phyloP scores from a whole-genome alignment of 495 filamentous ascomycete genomes.

The Chaetomium fimeti region DNA sequence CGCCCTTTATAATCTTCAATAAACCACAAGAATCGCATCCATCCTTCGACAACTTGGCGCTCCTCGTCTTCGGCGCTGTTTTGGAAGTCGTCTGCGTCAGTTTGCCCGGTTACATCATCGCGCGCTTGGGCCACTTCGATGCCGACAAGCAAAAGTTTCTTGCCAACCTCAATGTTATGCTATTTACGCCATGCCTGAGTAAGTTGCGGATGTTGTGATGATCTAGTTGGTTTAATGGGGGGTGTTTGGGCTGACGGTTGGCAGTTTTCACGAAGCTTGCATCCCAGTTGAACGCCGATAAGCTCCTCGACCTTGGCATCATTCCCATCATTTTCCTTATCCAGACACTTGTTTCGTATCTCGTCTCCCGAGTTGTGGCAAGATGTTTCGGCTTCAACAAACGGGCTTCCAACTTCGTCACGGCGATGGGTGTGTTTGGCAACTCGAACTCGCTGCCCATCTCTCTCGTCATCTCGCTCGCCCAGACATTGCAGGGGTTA shows the following conservation, averaged over 20 bases:
- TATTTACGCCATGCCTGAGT: conserved; percentile 98
- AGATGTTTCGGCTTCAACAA: conserved; percentile 77
- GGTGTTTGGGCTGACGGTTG: no score
- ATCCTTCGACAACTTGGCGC: conserved; percentile 68
- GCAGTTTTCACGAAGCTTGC: conserved; percentile 95
- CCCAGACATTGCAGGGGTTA: conserved; percentile 83
- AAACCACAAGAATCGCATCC: conserved; percentile 50
- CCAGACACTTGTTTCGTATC: conserved; percentile 80
- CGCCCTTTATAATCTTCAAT: conserved; percentile 34
- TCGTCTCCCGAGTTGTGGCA: conserved; percentile 66
- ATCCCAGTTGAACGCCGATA: conserved; percentile 88
- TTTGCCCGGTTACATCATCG: conserved; percentile 92
- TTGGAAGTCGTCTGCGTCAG: conserved; percentile 94
- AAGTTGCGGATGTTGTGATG: conserved; percentile 26
- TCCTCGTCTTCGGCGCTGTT: conserved; percentile 94
- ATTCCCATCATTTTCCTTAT: conserved; percentile 91
- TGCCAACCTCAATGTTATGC: conserved; percentile 86
- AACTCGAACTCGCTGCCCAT: conserved; percentile 98
- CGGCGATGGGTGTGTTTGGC: conserved; percentile 96
- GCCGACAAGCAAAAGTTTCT: conserved; percentile 92
- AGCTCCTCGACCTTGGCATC: conserved; percentile 82
- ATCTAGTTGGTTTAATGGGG: neutral
- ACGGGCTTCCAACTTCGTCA: conserved; percentile 85
- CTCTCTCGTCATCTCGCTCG: conserved; percentile 89
- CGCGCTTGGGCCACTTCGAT: conserved; percentile 85